Percentiles rank a stretch among this genome's conserved stretches.
Conservation (phyloP, 164 flowering plant genomes). For the Amborella trichopoda region DNA sequence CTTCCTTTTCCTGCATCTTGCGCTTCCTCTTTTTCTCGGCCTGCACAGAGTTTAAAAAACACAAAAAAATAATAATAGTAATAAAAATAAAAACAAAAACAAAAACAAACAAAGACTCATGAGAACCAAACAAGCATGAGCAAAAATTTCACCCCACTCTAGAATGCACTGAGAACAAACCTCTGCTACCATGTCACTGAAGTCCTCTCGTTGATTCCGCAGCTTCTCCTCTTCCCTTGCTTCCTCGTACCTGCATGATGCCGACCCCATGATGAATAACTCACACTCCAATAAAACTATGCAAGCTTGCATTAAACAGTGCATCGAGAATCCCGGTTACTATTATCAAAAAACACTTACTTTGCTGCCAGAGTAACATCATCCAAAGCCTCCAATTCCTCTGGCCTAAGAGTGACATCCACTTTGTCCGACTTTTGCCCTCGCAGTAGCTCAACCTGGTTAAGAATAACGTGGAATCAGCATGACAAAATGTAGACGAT, state of each 20-base stretch:
- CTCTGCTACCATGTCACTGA: conserved; percentile 99
- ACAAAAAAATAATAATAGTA: neutral
- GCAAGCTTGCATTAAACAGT: too few relatives aligned
- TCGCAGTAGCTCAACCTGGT: conserved; percentile 93
- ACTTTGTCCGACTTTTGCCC: conserved; percentile 90
- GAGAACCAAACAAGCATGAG: neutral
- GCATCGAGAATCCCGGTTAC: too few relatives aligned
- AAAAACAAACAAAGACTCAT: neutral
- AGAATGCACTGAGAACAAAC: too few relatives aligned
- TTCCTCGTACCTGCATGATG: conserved; percentile 73
- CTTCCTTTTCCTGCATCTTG: conserved; percentile 87
- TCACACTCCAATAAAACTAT: too few relatives aligned
- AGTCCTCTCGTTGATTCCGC: conserved; percentile 84
- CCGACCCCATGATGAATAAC: too few relatives aligned
- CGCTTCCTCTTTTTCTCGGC: conserved; percentile 82
- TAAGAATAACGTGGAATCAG: too few relatives aligned
- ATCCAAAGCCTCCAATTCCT: conserved; percentile 79
- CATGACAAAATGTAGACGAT: too few relatives aligned
- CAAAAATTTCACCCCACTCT: too few relatives aligned
- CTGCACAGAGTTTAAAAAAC: too few relatives aligned
- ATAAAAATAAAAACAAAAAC: neutral
- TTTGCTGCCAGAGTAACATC: conserved; percentile 76
- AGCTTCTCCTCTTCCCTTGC: conserved; percentile 93
- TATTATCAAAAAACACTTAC: too few relatives aligned
- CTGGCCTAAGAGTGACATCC: conserved; percentile 87